A percentile compares a stretch with the other conserved stretches of the same genome.
Conservation (phyloP, 192 early-diverging fungal species). For the Gigaspora rosea region DNA sequence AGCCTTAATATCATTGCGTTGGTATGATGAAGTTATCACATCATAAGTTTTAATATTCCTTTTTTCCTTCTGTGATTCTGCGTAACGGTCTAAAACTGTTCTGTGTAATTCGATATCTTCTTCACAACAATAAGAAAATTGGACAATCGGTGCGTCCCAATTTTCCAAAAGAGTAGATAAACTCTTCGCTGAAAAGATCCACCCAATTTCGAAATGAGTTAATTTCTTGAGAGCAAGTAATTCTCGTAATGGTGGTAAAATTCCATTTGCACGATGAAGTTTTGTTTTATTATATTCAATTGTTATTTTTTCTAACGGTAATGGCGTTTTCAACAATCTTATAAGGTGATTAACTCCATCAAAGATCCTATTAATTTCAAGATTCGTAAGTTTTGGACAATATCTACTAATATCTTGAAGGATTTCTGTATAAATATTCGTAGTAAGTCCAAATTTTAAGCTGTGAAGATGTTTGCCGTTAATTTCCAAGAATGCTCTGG, state of each 20-base stretch:
- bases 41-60: too few species aligned
- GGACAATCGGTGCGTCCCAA: background rate
- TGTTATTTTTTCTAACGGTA: background rate
- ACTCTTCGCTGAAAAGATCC: background rate
- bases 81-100: too few species aligned
- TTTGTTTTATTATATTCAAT: conserved; percentile 5
- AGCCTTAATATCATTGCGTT: too few species aligned
- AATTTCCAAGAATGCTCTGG: background rate
- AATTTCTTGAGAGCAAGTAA: background rate
- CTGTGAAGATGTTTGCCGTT: background rate
- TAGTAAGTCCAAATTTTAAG: background rate
- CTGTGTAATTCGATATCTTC: conserved; percentile 42
- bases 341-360: background rate
- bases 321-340: background rate
- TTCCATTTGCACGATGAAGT: background rate
- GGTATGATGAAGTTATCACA: too few species aligned
- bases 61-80: too few species aligned
- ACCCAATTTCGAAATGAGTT: background rate
- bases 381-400: background rate
- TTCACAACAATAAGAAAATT: background rate
- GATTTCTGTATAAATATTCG: background rate
- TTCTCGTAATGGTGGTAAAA: background rate
- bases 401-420: background rate
- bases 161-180: background rate
- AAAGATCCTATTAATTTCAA: background rate